Evolutionary conservation across 495 filamentous ascomycete genomes (phyloP), one percentile per base, ranked within the genome.

Genomic region (Aspergillus cavernicola): DNA sequence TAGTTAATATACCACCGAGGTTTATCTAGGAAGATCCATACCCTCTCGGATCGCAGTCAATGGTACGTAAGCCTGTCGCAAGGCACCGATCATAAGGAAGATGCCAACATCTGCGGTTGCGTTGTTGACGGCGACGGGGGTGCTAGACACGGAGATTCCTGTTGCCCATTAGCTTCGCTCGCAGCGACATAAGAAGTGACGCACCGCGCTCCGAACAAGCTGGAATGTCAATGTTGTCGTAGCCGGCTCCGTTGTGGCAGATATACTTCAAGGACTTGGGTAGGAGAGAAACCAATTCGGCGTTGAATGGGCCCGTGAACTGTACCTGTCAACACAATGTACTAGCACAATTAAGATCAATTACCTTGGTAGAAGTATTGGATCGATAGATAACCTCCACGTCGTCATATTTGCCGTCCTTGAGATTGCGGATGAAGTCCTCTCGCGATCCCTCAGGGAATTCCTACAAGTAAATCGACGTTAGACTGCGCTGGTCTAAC

Each of bases 211-310:
- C 68, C 12, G 84, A 78, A 66, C 87, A 90, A n/a, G 80, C 83
- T 6, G 79, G 58, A 22, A 90, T 74, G 58, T 92, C 86, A 24
- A 93, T 80, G 52, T 90, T 88, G 58, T 93, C 89, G 64, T 93
- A 93, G 3, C 89, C 89, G 24, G 89, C 89, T 29, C 90, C 91
- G 61, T 90, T 92, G 65, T 96, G 90, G 63, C 83, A 87, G 56
- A 96, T 79, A 67, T 87, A 96, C 55, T 80, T 85, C 33, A 95
- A 64, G 3, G 81, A 85, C 26, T 67, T 60, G 1, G 90, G 90
- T 12, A 89, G 73, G 6, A 70, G 64, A 4, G 76, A 65, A 40
- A 89, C 63, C 49, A 89, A 57, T 56, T 84, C 82, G 15, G 65
- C 69, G 55, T 85, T 73, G 57, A 85, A 85, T 18, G 76, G 74